Conservation (phyloP, 202 grass and related monocot species). For the Eragrostis tef region DNA sequence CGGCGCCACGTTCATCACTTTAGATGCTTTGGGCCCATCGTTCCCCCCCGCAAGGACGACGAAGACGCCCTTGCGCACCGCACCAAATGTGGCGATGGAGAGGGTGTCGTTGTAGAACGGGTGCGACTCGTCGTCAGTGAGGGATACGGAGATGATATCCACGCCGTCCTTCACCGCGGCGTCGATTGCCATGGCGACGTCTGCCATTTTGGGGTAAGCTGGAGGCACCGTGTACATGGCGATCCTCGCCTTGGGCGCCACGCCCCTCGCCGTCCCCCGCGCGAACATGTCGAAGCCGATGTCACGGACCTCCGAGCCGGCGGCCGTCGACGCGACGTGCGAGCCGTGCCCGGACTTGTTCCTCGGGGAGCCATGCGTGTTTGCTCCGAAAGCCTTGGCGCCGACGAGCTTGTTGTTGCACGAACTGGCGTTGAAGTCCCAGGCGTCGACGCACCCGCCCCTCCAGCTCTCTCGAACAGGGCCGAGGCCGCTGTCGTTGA, state of each 20-base stretch:
- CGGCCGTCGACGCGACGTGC: constrained; percentile 57
- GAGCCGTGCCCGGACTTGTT: constrained; percentile 50
- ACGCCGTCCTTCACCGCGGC: constrained; percentile 59
- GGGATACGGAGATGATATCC: constrained; percentile 62
- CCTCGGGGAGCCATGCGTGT: constrained; percentile 28
- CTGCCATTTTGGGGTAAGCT: not conserved
- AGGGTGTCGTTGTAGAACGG: constrained; percentile 38
- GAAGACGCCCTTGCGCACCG: constrained; percentile 48
- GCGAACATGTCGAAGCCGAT: constrained; percentile 1
- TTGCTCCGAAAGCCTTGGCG: constrained; percentile 37
- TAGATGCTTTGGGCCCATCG: not conserved
- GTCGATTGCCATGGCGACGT: constrained; percentile 49
- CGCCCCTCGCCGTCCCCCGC: constrained; percentile 34
- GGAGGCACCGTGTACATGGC: constrained; percentile 55
- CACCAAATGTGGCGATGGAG: constrained; percentile 49
- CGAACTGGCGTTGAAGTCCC: constrained; percentile 35
- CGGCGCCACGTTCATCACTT: constrained; percentile 48
- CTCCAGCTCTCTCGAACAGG: constrained; percentile 44
- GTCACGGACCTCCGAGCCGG: constrained; percentile 37
- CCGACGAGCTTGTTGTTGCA: constrained; percentile 66
- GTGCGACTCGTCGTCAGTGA: not conserved
- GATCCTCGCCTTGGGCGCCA: constrained; percentile 55
- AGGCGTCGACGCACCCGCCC: constrained; percentile 18
- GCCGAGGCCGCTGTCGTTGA: constrained; percentile 47
- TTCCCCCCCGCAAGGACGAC: constrained; percentile 53